Base-by-base conservation (phyloP, 2,329 filamentous ascomycete genomes). In the Curvularia hawaiiensis region DNA sequence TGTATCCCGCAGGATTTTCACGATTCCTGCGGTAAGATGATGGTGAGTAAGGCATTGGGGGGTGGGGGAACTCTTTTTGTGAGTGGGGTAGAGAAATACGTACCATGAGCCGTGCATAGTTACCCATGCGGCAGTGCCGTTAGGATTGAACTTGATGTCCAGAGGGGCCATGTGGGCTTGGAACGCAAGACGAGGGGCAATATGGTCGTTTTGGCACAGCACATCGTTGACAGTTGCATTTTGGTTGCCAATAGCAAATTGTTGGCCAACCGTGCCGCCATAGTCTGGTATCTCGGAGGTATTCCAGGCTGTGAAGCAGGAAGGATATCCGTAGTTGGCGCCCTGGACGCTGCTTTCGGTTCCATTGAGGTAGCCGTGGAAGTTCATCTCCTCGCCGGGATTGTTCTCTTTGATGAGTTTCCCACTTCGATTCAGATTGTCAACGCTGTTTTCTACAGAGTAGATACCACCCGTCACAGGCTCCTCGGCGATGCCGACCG, bases 321-420 rank as follows among this genome's bases (percentile, higher is more conserved):
- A 75, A 1, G 90, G 90, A 68, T 91, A 92, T 22, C 89, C 90
- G 67, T 88, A 89, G 73, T 91, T 90, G 3, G 69, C 66, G 18
- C 79, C 81, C 66, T 83, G 76, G 30, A 75, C 66, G 3, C 65
- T 57, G 20, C 72, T 75, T 8, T 63, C 11, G 0, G 81, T 82
- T n/a, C 80, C 79, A 44, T 83, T 82, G 3, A 90, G 77, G 56
- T 81, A 83, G 3, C 89, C 89, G 58, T 89, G 85, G 71, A 85
- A 90, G 74, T 92, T 91, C 72, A 92, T 75, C 74, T 92, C 88
- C 69, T 92, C 90, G 16, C 82, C 89, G 0, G 89, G 89, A 67
- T 92, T 92, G 66, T 90, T 80, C 58, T 84, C 73, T 63, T 89
- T 86, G 44, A 90, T 82, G 59, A 89, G 86, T n/a, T 79, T 63